Evolutionary conservation across 192 early-diverging fungal genomes (phyloP), one percentile per base, ranked within the genome.

Genomic region (Chytriomyces hyalinus): DNA sequence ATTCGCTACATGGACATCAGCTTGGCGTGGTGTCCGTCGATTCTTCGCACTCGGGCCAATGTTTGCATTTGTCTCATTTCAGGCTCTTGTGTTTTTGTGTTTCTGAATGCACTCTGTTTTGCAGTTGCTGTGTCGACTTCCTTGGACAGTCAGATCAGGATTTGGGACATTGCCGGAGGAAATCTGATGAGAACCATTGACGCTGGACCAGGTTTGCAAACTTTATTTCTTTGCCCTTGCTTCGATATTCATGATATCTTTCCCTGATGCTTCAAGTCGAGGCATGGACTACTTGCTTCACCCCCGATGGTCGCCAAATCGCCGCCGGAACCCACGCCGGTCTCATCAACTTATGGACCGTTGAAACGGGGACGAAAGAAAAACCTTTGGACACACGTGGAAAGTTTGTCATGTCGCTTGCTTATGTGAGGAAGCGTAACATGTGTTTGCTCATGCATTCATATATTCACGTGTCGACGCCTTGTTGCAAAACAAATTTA

Each of bases 321-420:
- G 92, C 91, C 10, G 88, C 93, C 4, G 93, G 93, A 46, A 86
- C 93, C 4, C 89, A 93, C 65, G 82, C 82, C 5, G 94, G 94
- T 45, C 83, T 92, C 68, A 78, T 96, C 36, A 92, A 93, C 53
- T 73, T 90, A 7, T 96, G 89, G 84, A 87, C 82, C 43, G 82
- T 91, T 6, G 93, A 93, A 64, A 88, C 84, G 9, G 89, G 92
- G 11, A 85, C 86, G 57, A 93, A 92, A 73, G 91, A 90, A 20
- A 83, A 88, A 20, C 80, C 84, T 0, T 86, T 94, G 36, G 85
- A 90, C 45, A 93, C 92, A 10, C 82, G 87, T 44, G 89, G 89
- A 28, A 92, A 93, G 71, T 96, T 95, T 70, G 80, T 92, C n/a
- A 91, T 94, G 89, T 89, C 86, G 61, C 80, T 92, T 43, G 93